These are phyloP conservation scores for Suhomyces atakaporum DNA, from an alignment of 1,139 yeast species.

Conservation along the genomic window DNA sequence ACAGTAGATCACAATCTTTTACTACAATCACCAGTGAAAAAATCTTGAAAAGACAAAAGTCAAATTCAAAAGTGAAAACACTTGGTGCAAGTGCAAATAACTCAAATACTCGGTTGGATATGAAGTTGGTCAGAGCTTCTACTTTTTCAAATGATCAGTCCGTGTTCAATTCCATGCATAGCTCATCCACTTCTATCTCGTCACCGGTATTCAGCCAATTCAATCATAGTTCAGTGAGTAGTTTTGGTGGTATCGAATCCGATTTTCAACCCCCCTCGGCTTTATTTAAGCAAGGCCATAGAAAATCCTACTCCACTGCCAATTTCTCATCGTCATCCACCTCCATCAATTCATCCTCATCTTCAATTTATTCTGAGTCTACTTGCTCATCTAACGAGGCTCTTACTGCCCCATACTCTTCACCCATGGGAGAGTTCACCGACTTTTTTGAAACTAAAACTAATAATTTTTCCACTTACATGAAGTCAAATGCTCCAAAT, in stretches of 20 bases:
- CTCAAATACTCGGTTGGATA: constrained; percentile 12
- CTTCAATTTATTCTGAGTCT: constrained; percentile 31
- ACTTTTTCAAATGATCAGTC: constrained; percentile 28
- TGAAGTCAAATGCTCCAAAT: constrained; percentile 5
- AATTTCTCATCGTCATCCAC: constrained; percentile 23
- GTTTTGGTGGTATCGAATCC: constrained; percentile 16
- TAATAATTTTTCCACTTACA: constrained; percentile 9
- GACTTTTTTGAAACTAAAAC: constrained; percentile 22
- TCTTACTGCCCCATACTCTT: constrained; percentile 27
- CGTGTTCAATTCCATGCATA: constrained; percentile 18
- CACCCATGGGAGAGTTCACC: constrained; percentile 24
- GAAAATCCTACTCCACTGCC: constrained; percentile 25
- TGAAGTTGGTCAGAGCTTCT: constrained; percentile 23
- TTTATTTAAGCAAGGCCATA: constrained; percentile 27
- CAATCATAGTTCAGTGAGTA: constrained; percentile 6
- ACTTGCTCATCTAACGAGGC: constrained; percentile 33
- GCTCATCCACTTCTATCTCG: constrained; percentile 12
- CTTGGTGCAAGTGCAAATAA: constrained; percentile 3
- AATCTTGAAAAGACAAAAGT: constrained; percentile 40
- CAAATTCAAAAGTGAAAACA: constrained; percentile 20
- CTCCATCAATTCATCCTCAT: constrained; percentile 29
- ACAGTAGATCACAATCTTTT: constrained; percentile 33
- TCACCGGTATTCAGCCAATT: constrained; percentile 14
- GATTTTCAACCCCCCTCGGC: constrained; percentile 40
- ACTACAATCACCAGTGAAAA: constrained; percentile 37